Evolutionary conservation across 2,329 filamentous ascomycete species (phyloP).

Genomic region (Cytospora mali): DNA sequence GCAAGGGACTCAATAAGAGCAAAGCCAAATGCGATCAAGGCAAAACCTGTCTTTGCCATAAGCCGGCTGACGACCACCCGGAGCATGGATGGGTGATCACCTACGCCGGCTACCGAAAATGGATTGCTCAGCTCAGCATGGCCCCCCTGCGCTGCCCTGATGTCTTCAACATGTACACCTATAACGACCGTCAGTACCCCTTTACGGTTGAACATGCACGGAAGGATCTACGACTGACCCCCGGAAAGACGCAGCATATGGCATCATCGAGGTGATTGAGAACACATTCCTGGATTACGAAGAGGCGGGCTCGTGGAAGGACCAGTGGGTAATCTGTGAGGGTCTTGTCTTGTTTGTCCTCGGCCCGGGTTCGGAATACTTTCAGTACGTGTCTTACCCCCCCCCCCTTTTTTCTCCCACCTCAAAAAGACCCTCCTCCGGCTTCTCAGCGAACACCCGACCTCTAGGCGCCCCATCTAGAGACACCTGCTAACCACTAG

Average conservation of each 20-base stretch:
- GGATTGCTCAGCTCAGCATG: conserved; percentile 30
- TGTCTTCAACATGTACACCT: conserved; percentile 45
- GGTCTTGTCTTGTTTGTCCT: conserved; percentile 36
- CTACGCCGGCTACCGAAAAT: conserved; percentile 36
- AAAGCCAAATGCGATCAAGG: conserved; percentile 5
- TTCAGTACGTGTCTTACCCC: conserved; percentile 28
- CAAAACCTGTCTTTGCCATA: conserved; percentile 35
- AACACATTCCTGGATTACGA: conserved; percentile 44
- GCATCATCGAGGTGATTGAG: conserved; percentile 45
- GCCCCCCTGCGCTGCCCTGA: conserved; percentile 39
- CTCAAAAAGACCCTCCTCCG: too few species aligned
- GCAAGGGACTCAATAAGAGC: background rate
- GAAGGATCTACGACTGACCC: background rate
- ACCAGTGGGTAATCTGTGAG: conserved; percentile 46
- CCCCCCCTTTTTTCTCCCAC: background rate
- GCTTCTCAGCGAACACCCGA: too few species aligned
- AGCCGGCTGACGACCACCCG: conserved; percentile 36
- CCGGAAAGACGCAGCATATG: conserved; percentile 38
- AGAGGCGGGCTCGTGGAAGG: conserved; percentile 37
- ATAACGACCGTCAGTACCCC: conserved; percentile 41
- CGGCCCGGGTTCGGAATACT: conserved; percentile 26
- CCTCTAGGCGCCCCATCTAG: background rate
- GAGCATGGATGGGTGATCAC: conserved; percentile 39
- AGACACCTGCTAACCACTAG: background rate
- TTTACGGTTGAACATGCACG: background rate